Evolutionary conservation across 73 alveolate species (phyloP), one percentile per base, ranked within the genome.

Genomic region (Paramecium bursaria): DNA sequence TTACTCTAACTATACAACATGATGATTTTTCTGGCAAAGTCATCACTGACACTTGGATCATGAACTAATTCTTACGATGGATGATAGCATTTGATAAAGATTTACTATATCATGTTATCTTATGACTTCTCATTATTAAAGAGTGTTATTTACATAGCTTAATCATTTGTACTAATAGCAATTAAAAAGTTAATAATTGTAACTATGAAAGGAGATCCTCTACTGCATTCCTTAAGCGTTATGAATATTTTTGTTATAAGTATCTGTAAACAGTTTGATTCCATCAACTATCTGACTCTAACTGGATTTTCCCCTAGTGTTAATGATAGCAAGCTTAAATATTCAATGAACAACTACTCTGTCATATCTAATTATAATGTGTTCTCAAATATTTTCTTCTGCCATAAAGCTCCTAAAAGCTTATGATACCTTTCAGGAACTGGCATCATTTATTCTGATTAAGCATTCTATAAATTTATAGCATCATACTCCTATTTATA

Each of bases 11-110:
- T 67, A 67, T 67, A 67, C 4, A 67, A 4, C 82, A 67, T 67
- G 9, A 67, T 67, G 19, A 67, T 67, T 21, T 67, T 67, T 26
- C 44, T 67, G 5, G 82, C 82, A 67, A 67, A 67, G 44, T 67
- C 82, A 67, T 67, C 82, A 67, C 82, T 67, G n/a, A 67, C 53
- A 1, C 60, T 39, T 15, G 82, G 82, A 35, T 67, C 82, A 67
- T 67, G 54, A 19, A 67, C 11, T 19, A 67, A 39, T 13, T 67
- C 82, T 2, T 19, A 23, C 22, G 60, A 35, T 9, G 82, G 82
- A 22, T 39, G 44, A 67, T 67, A 67, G 44, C 82, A 67, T 13
- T 67, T 67, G 1, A 67, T 7, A 42, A 67, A 67, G 2, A 67
- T 39, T 14, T 47, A 14, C 13, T 67, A 39, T 15, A 67, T 42